Base-by-base conservation (phyloP, 2,329 filamentous ascomycete genomes). In the Fusarium gaditjirri region DNA sequence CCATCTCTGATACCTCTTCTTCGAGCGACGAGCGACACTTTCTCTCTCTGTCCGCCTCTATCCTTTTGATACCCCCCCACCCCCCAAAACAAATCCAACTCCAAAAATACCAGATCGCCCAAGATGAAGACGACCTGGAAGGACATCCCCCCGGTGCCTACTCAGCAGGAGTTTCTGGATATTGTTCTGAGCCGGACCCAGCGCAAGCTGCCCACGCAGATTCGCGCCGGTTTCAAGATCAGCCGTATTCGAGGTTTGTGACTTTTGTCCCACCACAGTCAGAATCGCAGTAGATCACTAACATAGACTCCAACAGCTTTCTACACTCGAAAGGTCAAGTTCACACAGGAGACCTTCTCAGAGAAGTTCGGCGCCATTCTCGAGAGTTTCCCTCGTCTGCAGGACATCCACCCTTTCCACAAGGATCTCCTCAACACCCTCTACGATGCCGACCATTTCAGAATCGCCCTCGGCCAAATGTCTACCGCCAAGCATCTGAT, bases 261-360 rank as follows among this genome's bases (percentile, higher is more conserved):
- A 61, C 59, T 19, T 44, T 42, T 21, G 43, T 58, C n/a, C 43
- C 27, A 12, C 49, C 29, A 41, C 36, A 35, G 25, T 56, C 54
- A 38, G 21, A 44, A 33, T 25, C 38, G 17, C 47, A 38, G 68
- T 27, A 41, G 47, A 33, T 62, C 33, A 47, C 71, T 75, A 44
- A 76, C 52, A 29, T n/a, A 14, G 17, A n/a, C 29, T 19, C 4
- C 25, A 39, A 10, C 74, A 91, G 92, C 90, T 54, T 98, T 98
- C 85, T 98, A 98, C 84, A 98, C 95, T 49, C 88, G 96, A 82
- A 98, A 98, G 85, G 95, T 98, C 88, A 98, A 98, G 84, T 99
- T 94, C 84, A 98, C 96, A 10, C 92, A 95, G 80, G 96, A 99
- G 85, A 98, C 95, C 44, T 98, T 98, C 83, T 91, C 91, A 74